Evolutionary conservation across 192 early-diverging fungal species (phyloP).

Genomic region (Paraglomus occultum): DNA sequence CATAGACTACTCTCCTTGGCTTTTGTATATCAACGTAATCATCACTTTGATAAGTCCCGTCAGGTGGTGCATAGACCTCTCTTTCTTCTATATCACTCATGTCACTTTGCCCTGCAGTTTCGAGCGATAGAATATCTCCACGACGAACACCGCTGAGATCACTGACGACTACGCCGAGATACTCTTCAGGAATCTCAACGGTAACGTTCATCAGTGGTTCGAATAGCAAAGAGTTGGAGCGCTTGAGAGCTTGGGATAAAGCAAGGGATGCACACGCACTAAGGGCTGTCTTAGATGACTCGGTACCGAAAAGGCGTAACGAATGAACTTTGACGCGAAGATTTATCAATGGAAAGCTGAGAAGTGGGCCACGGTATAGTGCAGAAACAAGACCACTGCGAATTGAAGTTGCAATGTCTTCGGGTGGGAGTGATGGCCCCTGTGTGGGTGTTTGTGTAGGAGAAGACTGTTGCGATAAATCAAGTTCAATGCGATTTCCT

Average conservation of each 20-base stretch:
- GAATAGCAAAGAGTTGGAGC: constrained; percentile 45
- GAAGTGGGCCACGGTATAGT: constrained; percentile 70
- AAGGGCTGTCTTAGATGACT: constrained; percentile 59
- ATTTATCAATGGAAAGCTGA: constrained; percentile 75
- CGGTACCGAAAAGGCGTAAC: constrained; percentile 51
- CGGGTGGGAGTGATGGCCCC: constrained; percentile 18
- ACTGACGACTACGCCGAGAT: constrained; percentile 75
- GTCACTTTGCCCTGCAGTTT: constrained; percentile 36
- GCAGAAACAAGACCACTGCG: constrained; percentile 65
- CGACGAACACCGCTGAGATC: constrained; percentile 78
- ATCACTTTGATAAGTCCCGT: constrained; percentile 31
- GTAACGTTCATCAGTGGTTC: constrained; percentile 84
- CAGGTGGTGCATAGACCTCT: constrained; percentile 49
- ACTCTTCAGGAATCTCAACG: constrained; percentile 65
- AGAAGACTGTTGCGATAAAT: constrained; percentile 29
- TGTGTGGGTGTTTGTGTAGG: constrained; percentile 21
- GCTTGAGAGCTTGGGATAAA: constrained; percentile 52
- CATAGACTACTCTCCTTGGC: constrained; percentile 43
- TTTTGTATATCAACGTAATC: constrained; percentile 28
- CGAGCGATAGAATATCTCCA: constrained; percentile 67
- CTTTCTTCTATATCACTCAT: constrained; percentile 12
- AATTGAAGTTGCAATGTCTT: constrained; percentile 47
- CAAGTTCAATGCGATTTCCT: constrained; percentile 40
- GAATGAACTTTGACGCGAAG: constrained; percentile 51
- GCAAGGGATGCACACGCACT: constrained; percentile 64